phyloP scores from a whole-genome alignment of 148 eudicot genomes.

The Tetragonia tetragonoides region DNA sequence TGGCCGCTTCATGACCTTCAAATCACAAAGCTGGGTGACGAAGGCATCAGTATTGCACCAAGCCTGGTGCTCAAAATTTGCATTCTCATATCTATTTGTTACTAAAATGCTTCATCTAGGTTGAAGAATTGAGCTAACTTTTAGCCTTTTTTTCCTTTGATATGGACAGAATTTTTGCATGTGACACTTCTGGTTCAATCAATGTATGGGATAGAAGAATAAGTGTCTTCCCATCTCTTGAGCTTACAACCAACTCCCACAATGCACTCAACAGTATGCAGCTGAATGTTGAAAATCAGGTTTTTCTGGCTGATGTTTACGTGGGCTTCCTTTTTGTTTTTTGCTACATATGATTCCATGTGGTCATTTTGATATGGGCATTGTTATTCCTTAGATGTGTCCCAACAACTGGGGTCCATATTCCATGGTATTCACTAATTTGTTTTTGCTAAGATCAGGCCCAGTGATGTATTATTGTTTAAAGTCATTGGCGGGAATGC shows the following conservation, averaged over 20 bases:
- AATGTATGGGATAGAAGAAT: constrained; percentile 88
- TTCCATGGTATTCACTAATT: not conserved
- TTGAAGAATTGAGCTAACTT: constrained; percentile 14
- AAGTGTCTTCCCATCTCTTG: constrained; percentile 60
- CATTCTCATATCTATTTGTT: not conserved
- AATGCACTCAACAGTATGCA: constrained; percentile 67
- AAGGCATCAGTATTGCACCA: not conserved
- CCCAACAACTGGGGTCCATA: not conserved
- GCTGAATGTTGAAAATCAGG: constrained; percentile 68
- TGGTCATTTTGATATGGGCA: not conserved
- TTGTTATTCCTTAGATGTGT: not conserved
- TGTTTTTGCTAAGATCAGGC: not conserved
- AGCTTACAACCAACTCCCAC: constrained; percentile 57
- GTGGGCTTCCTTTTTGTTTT: not conserved
- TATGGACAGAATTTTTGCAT: constrained; percentile 68
- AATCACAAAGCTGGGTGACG: not conserved
- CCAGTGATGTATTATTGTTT: not conserved
- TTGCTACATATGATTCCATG: not conserved
- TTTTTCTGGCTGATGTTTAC: constrained; percentile 18
- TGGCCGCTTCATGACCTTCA: not conserved
- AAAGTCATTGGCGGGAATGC: not conserved
- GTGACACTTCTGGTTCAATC: constrained; percentile 66
- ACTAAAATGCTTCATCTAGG: constrained; percentile 4
- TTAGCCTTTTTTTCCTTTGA: constrained; percentile 1
- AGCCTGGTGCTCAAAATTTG: not conserved